Evolutionary conservation across 352 stramenopile genomes (phyloP).

Genomic region (Phytophthora pistaciae): DNA sequence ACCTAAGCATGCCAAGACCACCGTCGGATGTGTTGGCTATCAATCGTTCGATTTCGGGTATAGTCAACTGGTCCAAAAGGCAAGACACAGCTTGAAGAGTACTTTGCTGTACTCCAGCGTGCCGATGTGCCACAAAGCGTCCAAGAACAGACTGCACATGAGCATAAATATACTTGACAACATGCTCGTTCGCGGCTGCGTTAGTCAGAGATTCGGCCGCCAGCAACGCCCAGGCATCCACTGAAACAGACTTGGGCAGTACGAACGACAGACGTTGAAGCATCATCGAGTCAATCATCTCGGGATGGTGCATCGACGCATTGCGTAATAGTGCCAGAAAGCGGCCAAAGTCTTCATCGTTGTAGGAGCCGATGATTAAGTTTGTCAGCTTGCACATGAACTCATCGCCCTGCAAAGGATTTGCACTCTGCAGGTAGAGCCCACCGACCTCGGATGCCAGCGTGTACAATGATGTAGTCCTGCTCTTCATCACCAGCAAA

Average conservation of each 20-base stretch:
- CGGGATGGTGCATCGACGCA: slow-evolving; percentile 62
- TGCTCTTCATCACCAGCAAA: slow-evolving; percentile 57
- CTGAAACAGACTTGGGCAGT: slow-evolving; percentile 59
- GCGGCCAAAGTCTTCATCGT: slow-evolving; percentile 69
- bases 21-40: slow-evolving; percentile 35
- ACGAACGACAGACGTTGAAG: slow-evolving; percentile 76
- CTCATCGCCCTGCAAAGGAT: slow-evolving; percentile 9
- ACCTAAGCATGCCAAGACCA: slow-evolving; percentile 51
- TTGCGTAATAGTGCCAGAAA: slow-evolving; percentile 74
- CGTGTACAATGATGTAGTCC: slow-evolving; percentile 55
- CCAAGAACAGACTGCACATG: slow-evolving; percentile 56
- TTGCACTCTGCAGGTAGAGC: slow-evolving; percentile 40
- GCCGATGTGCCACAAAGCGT: slow-evolving; percentile 64
- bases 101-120: slow-evolving; percentile 55
- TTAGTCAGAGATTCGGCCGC: slow-evolving; percentile 55
- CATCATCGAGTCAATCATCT: slow-evolving; percentile 75
- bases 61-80: slow-evolving; percentile 45
- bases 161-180: slow-evolving; percentile 54
- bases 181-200: slow-evolving; percentile 48
- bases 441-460: slow-evolving; percentile 77
- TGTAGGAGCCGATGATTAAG: slow-evolving; percentile 60
- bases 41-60: slow-evolving; percentile 35
- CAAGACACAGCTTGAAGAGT: slow-evolving; percentile 50
- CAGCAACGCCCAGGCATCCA: slow-evolving; percentile 69
- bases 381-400: slow-evolving; percentile 54